These are phyloP conservation scores for Hydnum rufescens DNA, from an alignment of 768 basidiomycete genomes.

Conservation along the genomic window DNA sequence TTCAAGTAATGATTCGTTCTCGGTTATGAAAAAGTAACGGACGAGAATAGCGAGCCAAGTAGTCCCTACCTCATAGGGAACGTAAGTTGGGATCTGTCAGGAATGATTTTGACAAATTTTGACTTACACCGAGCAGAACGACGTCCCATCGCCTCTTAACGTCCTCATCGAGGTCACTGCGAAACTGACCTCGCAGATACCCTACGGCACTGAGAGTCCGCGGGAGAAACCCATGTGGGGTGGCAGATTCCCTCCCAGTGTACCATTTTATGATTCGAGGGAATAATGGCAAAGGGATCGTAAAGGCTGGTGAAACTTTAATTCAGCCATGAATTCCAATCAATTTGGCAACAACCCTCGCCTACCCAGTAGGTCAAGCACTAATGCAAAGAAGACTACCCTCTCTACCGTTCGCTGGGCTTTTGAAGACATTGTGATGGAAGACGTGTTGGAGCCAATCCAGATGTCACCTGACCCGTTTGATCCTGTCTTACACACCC, in stretches of 20 bases:
- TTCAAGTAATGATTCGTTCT: neutral
- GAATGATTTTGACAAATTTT: neutral
- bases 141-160: slow-evolving; percentile 62
- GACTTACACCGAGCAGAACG: slow-evolving; percentile 54
- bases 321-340: neutral
- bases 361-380: slow-evolving; percentile 69
- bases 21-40: slow-evolving; percentile 8
- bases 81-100: neutral
- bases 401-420: no score
- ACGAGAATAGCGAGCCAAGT: slow-evolving; percentile 88
- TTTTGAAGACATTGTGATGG: no score
- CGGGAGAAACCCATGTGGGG: slow-evolving; percentile 51
- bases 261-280: slow-evolving; percentile 97
- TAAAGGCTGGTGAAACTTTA: slow-evolving; percentile 41
- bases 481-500: no score
- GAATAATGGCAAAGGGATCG: slow-evolving; percentile 88
- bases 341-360: slow-evolving; percentile 6
- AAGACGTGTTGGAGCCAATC: no score
- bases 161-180: slow-evolving; percentile 17
- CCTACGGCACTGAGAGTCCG: slow-evolving; percentile 50
- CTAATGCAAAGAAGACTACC: slow-evolving; percentile 74
- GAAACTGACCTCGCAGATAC: slow-evolving; percentile 31
- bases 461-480: no score
- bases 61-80: slow-evolving; percentile 33
- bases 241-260: slow-evolving; percentile 54